Percentiles rank a stretch among this genome's conserved stretches.
phyloP scores from a whole-genome alignment of 306 rosid genomes.

The Gastrolobium bilobum region DNA sequence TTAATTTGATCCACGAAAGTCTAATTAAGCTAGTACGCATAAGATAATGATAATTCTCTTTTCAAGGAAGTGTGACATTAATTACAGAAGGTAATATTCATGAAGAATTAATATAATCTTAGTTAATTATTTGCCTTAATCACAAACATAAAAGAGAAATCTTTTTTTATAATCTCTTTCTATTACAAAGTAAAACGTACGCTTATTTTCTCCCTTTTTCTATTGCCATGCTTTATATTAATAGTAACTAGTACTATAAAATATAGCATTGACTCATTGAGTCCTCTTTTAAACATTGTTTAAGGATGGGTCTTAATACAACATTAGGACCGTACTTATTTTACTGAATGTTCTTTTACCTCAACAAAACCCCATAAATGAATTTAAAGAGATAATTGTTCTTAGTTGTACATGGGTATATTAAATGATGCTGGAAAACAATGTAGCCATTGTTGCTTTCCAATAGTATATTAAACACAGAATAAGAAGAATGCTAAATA shows the following conservation, averaged over 20 bases:
- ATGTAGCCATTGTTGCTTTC: conserved; percentile 23
- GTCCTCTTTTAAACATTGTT: neutral
- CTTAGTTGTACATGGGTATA: neutral
- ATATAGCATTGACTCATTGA: neutral
- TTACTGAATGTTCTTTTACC: neutral
- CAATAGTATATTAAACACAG: neutral
- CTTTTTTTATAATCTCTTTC: neutral
- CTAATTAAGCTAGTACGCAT: conserved; percentile 25
- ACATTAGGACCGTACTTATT: too few relatives aligned
- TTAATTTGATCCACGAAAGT: neutral
- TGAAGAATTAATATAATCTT: neutral
- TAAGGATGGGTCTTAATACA: neutral
- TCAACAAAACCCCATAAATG: neutral
- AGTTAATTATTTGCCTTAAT: conserved; percentile 31
- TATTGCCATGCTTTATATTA: neutral
- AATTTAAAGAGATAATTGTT: neutral
- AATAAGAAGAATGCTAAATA: conserved; percentile 11
- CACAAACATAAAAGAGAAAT: conserved; percentile 3
- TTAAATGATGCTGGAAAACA: neutral
- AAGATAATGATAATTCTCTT: conserved; percentile 38
- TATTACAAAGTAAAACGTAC: too few relatives aligned
- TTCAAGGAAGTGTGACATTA: conserved; percentile 19
- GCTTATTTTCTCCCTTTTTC: neutral
- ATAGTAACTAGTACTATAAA: neutral
- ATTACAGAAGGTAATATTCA: neutral